Conservation (phyloP, 2,329 filamentous ascomycete genomes). For the Trichothecium roseum region DNA sequence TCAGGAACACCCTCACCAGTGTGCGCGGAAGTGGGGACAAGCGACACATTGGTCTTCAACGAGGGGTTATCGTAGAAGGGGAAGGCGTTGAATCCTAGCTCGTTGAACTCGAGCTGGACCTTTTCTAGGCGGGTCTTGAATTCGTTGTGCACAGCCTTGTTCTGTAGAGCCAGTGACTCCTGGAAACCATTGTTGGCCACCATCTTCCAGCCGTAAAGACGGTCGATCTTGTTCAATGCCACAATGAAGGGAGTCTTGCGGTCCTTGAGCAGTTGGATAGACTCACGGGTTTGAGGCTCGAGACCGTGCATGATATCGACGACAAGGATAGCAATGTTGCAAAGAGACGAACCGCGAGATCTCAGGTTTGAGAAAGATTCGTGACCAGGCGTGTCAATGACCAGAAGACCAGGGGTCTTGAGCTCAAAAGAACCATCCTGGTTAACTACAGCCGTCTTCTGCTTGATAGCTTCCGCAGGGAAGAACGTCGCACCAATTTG, state of each 20-base stretch:
- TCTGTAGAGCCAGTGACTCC: constrained; percentile 82
- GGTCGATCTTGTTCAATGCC: constrained; percentile 98
- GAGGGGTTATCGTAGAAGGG: constrained; percentile 97
- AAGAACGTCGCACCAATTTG: constrained; percentile 99
- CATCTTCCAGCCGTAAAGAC: constrained; percentile 98
- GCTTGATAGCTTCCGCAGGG: constrained; percentile 81
- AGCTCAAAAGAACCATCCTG: constrained; percentile 82
- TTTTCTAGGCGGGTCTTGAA: constrained; percentile 83
- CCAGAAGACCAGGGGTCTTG: constrained; percentile 91
- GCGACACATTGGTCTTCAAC: constrained; percentile 87
- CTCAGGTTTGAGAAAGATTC: constrained; percentile 99
- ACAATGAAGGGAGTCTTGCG: constrained; percentile 97
- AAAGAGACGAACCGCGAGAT: constrained; percentile 92
- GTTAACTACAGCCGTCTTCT: constrained; percentile 93
- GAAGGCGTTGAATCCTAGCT: constrained; percentile 97
- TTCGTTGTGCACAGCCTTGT: constrained; percentile 86
- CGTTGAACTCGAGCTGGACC: constrained; percentile 87
- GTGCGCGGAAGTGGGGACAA: constrained; percentile 93
- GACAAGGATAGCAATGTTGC: constrained; percentile 97
- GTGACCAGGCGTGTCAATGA: constrained; percentile 98
- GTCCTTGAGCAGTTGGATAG: constrained; percentile 87
- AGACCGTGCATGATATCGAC: constrained; percentile 99
- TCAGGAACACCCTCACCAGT: constrained; percentile 99
- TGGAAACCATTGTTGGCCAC: constrained; percentile 98
- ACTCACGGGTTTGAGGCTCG: constrained; percentile 93